These are phyloP conservation scores for Gossypium gossypioides DNA, from an alignment of 441 rosid genomes.

Conservation along the genomic window DNA sequence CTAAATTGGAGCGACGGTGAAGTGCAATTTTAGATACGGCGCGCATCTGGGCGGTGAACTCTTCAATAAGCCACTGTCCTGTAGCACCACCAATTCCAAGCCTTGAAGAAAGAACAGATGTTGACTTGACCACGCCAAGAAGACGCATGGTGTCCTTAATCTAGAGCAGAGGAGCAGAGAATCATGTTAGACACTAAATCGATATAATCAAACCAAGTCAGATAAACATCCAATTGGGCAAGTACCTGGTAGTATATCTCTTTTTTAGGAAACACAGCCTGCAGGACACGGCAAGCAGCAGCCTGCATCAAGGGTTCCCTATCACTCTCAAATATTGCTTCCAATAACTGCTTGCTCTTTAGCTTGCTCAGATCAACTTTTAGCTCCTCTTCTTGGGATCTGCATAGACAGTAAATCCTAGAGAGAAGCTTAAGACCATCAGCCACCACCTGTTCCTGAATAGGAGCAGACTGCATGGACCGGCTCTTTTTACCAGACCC, in stretches of 20 bases:
- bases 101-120: constrained; percentile 66
- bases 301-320: constrained; percentile 84
- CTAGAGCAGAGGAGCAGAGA: constrained; percentile 35
- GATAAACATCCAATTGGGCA: constrained; percentile 5
- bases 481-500: constrained; percentile 68
- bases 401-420: constrained; percentile 50
- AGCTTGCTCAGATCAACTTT: constrained; percentile 46
- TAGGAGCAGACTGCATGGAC: constrained; percentile 57
- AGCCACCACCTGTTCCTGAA: constrained; percentile 92
- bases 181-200: constrained; percentile 15
- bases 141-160: constrained; percentile 93
- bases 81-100: constrained; percentile 69
- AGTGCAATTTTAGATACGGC: constrained; percentile 97
- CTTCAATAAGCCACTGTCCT: constrained; percentile 86
- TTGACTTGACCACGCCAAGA: constrained; percentile 90
- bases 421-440: constrained; percentile 93
- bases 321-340: constrained; percentile 84
- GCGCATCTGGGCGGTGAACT: constrained; percentile 94
- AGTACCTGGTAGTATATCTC: constrained; percentile 85
- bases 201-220: background rate
- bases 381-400: constrained; percentile 55
- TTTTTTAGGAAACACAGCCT: constrained; percentile 73
- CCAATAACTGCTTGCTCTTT: constrained; percentile 79
- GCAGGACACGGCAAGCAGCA: constrained; percentile 88
- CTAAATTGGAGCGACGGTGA: constrained; percentile 84